These are phyloP conservation scores for Cucumis sativus DNA, from an alignment of 306 rosid genomes.

Conservation along the genomic window DNA sequence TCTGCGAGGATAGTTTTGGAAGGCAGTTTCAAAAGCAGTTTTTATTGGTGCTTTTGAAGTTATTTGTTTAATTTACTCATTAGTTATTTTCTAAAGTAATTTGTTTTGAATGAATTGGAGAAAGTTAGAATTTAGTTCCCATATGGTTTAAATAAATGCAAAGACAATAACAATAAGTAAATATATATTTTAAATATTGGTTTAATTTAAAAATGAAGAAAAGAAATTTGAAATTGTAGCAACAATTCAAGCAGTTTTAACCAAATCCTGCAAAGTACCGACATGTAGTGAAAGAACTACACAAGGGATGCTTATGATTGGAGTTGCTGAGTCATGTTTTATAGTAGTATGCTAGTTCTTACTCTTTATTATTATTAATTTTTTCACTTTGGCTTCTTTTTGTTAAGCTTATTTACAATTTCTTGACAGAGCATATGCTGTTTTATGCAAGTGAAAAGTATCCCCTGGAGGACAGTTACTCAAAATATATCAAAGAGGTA, in stretches of 20 bases:
- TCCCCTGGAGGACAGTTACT: slow-evolving; percentile 87
- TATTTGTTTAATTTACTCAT: neutral
- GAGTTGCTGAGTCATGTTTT: neutral
- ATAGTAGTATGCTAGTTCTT: neutral
- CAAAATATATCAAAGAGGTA: slow-evolving; percentile 83
- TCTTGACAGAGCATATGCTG: slow-evolving; percentile 82
- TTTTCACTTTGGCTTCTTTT: neutral
- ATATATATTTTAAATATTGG: neutral
- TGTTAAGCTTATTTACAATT: slow-evolving; percentile 2
- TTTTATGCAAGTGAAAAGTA: slow-evolving; percentile 97
- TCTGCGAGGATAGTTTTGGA: neutral
- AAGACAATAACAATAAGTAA: neutral
- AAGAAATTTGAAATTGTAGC: too few relatives aligned
- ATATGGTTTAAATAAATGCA: neutral
- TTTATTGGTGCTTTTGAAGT: neutral
- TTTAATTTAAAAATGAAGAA: neutral
- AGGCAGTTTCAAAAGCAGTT: neutral
- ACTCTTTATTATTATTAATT: neutral
- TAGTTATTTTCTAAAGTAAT: neutral
- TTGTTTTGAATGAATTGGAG: neutral
- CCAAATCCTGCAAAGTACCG: neutral
- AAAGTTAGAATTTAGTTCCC: too few relatives aligned
- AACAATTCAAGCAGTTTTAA: neutral
- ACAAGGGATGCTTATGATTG: neutral
- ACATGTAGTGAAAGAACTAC: neutral